phyloP scores from a whole-genome alignment of 257 asterid genomes.

The Mitragyna speciosa region DNA sequence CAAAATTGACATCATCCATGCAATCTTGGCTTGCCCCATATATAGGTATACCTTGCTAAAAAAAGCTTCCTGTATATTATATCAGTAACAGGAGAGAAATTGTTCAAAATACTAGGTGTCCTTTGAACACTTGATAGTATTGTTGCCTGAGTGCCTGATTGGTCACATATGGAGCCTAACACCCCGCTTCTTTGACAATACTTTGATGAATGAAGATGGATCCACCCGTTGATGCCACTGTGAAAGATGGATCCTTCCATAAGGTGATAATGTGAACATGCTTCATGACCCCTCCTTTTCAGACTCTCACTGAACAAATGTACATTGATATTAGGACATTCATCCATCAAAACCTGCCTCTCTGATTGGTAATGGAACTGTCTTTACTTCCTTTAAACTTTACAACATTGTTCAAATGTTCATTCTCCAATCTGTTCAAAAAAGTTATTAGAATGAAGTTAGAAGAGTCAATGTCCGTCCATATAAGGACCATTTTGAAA shows the following conservation, averaged over 20 bases:
- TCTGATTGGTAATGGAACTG: constrained; percentile 86
- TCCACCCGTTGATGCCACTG: not conserved
- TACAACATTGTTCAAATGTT: constrained; percentile 87
- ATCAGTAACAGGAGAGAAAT: not conserved
- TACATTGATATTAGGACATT: not conserved
- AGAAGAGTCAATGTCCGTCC: not conserved
- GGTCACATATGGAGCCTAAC: not conserved
- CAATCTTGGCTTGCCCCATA: not conserved
- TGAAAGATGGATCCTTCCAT: no score
- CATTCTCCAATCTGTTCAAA: constrained; percentile 74
- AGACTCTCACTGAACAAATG: no score
- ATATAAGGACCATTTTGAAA: not conserved
- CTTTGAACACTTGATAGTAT: not conserved
- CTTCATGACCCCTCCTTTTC: no score
- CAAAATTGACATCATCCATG: no score
- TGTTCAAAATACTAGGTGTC: not conserved
- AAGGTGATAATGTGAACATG: no score
- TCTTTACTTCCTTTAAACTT: constrained; percentile 86
- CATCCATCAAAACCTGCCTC: constrained; percentile 67
- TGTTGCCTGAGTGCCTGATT: not conserved
- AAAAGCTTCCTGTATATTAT: not conserved
- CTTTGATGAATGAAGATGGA: not conserved
- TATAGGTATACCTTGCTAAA: not conserved
- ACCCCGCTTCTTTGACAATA: not conserved
- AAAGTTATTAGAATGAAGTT: constrained; percentile 9